phyloP scores from a whole-genome alignment of 805 yeast genomes.

The Debaryomyces castellii region DNA sequence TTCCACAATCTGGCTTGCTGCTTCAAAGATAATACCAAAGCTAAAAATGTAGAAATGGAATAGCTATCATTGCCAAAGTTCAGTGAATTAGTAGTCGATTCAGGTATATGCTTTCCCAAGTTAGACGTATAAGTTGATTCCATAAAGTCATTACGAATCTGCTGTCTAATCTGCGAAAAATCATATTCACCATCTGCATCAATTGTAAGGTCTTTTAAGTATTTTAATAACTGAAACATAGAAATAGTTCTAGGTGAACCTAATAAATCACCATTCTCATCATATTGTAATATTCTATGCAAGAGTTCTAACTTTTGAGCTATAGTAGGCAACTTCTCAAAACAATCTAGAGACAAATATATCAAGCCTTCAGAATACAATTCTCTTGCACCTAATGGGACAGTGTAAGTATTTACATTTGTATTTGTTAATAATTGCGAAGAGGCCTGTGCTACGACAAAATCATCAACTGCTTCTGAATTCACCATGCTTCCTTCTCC shows the following conservation, averaged over 20 bases:
- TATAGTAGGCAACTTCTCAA: conserved; percentile 37
- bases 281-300: conserved; percentile 46
- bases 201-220: conserved; percentile 9
- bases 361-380: conserved; percentile 35
- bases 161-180: not conserved
- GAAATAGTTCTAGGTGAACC: conserved; percentile 33
- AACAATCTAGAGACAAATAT: conserved; percentile 38
- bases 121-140: conserved; percentile 1
- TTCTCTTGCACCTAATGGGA: conserved; percentile 35
- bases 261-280: conserved; percentile 27
- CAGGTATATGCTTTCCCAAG: conserved; percentile 11
- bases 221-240: conserved; percentile 31
- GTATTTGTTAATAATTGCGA: conserved; percentile 32
- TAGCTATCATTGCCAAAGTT: conserved; percentile 12
- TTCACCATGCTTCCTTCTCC: conserved; percentile 6
- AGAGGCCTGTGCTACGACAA: conserved; percentile 34
- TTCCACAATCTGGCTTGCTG: conserved; percentile 50
- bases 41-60: conserved; percentile 25
- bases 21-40: conserved; percentile 50
- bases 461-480: conserved; percentile 19
- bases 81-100: not conserved
- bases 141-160: not conserved
- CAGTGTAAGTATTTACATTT: conserved; percentile 34
- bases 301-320: conserved; percentile 44
- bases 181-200: not conserved